Evolutionary conservation across 371 early-diverging fungal species (phyloP).

Genomic region (Fennellomyces sp.): DNA sequence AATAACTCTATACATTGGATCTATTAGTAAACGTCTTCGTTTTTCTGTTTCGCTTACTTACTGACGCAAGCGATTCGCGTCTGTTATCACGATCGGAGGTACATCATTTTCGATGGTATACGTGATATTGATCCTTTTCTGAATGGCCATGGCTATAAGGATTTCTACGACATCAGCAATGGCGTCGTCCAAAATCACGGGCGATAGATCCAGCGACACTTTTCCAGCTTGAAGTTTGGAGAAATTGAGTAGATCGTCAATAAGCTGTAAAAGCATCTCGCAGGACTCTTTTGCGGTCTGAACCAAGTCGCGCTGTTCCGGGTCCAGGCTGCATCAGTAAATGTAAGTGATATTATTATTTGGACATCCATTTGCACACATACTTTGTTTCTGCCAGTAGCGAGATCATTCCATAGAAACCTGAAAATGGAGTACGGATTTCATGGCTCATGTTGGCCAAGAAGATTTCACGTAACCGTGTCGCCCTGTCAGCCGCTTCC

Average conservation of each 20-base stretch:
- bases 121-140: conserved; percentile 50
- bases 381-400: conserved; percentile 50
- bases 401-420: conserved; percentile 63
- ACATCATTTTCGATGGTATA: conserved; percentile 43
- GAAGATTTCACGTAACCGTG: no score
- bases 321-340: conserved; percentile 26
- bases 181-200: conserved; percentile 54
- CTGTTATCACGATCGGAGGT: conserved; percentile 41
- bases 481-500: conserved; percentile 46
- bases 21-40: conserved; percentile 16
- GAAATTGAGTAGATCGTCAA: no score
- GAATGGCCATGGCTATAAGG: conserved; percentile 53
- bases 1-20: no score
- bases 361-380: not conserved
- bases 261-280: no score
- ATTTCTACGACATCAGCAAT: conserved; percentile 61
- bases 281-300: no score
- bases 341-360: not conserved
- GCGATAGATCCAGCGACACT: no score
- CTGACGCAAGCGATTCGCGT: conserved; percentile 49
- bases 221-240: no score
- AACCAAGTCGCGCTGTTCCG: conserved; percentile 62
- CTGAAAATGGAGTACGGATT: no score
- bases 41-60: conserved; percentile 17
- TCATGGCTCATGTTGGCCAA: no score